Evolutionary conservation across 176 grass and related monocot species (phyloP).

Genomic region (Canna indica): DNA sequence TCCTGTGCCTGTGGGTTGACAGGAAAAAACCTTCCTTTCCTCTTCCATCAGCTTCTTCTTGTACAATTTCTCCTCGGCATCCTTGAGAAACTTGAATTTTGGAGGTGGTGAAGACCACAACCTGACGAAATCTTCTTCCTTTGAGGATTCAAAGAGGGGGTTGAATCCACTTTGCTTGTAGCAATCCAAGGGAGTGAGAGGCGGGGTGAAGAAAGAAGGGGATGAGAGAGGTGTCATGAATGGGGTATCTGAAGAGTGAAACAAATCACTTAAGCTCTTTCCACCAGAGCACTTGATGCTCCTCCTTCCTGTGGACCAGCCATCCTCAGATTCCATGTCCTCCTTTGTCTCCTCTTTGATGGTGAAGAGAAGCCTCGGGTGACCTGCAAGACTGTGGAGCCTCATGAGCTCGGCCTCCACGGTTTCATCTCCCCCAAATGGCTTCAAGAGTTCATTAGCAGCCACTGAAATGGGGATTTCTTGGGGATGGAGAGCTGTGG

Average conservation of each 20-base stretch:
- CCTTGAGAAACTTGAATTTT: conserved; percentile 10
- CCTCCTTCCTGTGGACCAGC: conserved; percentile 6
- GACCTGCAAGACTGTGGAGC: conserved; percentile 9
- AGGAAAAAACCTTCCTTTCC: neutral
- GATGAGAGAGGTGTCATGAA: conserved; percentile 1
- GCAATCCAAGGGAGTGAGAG: conserved; percentile 4
- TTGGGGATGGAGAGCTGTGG: neutral
- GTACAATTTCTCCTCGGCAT: conserved; percentile 10
- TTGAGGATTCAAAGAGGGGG: conserved; percentile 13
- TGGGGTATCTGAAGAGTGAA: conserved; percentile 2
- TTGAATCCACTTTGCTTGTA: conserved; percentile 7
- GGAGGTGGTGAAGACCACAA: conserved; percentile 13
- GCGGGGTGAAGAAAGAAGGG: conserved; percentile 1
- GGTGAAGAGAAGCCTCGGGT: conserved; percentile 17
- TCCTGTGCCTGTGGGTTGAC: neutral
- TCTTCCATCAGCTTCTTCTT: neutral
- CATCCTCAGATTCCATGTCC: conserved; percentile 11
- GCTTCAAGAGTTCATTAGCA: neutral
- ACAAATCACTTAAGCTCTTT: conserved; percentile 14
- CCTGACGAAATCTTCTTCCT: conserved; percentile 9
- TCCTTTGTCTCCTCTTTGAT: conserved; percentile 19
- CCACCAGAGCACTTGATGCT: neutral
- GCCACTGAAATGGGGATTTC: neutral
- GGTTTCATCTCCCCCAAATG: neutral
- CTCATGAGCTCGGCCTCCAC: conserved; percentile 7